Percentiles rank a stretch among this genome's conserved stretches.
phyloP scores from a whole-genome alignment of 2,329 filamentous ascomycete genomes.

The Rugonectria rugulosa region DNA sequence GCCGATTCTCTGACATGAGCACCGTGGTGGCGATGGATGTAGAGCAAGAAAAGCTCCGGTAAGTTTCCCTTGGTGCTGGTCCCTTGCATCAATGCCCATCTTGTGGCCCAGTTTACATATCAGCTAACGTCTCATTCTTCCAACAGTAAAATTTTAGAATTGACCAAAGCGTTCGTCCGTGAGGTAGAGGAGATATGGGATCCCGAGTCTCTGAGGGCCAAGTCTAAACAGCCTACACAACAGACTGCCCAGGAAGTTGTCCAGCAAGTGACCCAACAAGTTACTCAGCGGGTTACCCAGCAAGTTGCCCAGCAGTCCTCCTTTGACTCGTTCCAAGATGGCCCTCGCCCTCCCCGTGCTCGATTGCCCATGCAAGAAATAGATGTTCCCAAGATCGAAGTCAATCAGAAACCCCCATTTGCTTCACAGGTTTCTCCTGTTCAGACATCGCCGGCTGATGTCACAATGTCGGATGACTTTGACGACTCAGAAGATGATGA shows the following conservation, averaged over 20 bases:
- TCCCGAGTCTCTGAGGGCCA: constrained; percentile 24
- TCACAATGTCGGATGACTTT: constrained; percentile 42
- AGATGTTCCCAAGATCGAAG: constrained; percentile 28
- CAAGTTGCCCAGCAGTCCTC: constrained; percentile 31
- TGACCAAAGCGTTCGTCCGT: constrained; percentile 44
- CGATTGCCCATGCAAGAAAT: constrained; percentile 15
- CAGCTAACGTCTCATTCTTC: constrained; percentile 22
- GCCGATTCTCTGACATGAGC: constrained; percentile 39
- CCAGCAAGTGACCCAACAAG: too few species aligned
- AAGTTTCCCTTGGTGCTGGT: constrained; percentile 23
- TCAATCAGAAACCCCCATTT: constrained; percentile 34
- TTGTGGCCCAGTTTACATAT: background rate
- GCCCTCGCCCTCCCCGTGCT: background rate
- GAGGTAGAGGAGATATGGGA: constrained; percentile 45
- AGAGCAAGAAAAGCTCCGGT: constrained; percentile 45
- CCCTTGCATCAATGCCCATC: background rate
- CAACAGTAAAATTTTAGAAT: constrained; percentile 44
- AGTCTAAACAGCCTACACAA: too few species aligned
- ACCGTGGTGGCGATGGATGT: constrained; percentile 43
- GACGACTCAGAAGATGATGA: constrained; percentile 42
- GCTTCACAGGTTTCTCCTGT: constrained; percentile 28
- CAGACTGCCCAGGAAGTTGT: too few species aligned
- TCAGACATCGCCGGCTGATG: constrained; percentile 24
- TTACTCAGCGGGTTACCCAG: constrained; percentile 23
- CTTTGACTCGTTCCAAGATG: background rate